Percentiles rank a stretch among this genome's conserved stretches.
phyloP scores from a whole-genome alignment of 1,284 basidiomycete species.

The Cryptococcus sp. region DNA sequence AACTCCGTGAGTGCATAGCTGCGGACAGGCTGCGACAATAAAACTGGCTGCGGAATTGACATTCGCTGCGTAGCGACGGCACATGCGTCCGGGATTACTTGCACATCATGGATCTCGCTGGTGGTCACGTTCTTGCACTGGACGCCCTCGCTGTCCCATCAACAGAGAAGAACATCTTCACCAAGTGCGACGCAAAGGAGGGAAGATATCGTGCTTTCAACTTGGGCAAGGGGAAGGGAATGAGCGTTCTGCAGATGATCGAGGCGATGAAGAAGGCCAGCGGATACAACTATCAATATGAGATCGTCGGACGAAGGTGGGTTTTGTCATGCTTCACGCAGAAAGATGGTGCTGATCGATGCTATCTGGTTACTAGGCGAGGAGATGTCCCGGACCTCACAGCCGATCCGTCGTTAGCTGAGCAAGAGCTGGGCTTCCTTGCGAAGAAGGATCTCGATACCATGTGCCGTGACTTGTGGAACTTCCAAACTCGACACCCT shows the following conservation, averaged over 20 bases:
- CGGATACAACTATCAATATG: slow-evolving; percentile 83
- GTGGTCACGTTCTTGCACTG: slow-evolving; percentile 89
- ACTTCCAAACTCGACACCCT: slow-evolving; percentile 85
- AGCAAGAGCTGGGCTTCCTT: slow-evolving; percentile 92
- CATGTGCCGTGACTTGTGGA: slow-evolving; percentile 92
- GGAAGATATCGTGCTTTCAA: slow-evolving; percentile 89
- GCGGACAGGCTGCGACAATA: neutral
- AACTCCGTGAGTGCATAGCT: slow-evolving; percentile 66
- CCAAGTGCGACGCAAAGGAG: slow-evolving; percentile 46
- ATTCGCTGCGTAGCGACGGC: slow-evolving; percentile 64
- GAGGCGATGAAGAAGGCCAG: slow-evolving; percentile 93
- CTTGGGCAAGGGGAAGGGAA: slow-evolving; percentile 88
- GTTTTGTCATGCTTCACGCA: slow-evolving; percentile 36
- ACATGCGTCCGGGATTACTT: slow-evolving; percentile 98
- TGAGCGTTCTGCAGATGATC: slow-evolving; percentile 91
- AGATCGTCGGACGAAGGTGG: slow-evolving; percentile 85
- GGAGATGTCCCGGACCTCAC: slow-evolving; percentile 98
- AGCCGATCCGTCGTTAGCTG: slow-evolving; percentile 86
- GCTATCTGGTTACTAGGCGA: slow-evolving; percentile 57
- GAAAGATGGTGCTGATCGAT: neutral
- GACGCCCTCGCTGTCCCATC: slow-evolving; percentile 62
- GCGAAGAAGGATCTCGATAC: slow-evolving; percentile 77
- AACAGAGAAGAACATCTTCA: slow-evolving; percentile 42
- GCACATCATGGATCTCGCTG: slow-evolving; percentile 92
- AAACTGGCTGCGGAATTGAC: neutral